Base-by-base conservation (phyloP, 148 eudicot species). In the Agrostemma githago region DNA sequence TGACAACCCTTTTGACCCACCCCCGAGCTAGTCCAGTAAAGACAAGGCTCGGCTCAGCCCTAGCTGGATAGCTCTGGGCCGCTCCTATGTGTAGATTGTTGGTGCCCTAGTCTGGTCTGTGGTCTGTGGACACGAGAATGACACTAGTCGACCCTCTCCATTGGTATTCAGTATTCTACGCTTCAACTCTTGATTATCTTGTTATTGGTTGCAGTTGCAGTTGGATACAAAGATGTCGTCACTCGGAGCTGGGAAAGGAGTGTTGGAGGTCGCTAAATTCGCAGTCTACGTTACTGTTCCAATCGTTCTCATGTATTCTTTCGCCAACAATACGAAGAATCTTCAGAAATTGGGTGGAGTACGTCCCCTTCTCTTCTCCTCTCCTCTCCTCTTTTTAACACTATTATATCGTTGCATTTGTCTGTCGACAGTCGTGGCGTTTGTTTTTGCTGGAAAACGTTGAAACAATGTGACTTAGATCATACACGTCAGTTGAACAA, bases 181-280 rank as follows among this genome's bases (percentile, higher is more conserved):
- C 34, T 26, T 26, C 34, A 26, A 26, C 34, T 26, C 34, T 26
- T 26, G 34, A 26, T 26, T 26, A 0, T 26, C 34, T 26, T 26
- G 34, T 26, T 26, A 26, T 26, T 26, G 34, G 34, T 26, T 26
- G 34, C 34, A 26, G 34, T 26, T 26, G 34, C 34, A 26, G 56
- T 51, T 51, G 56, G 56, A 51, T 8, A 66, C n/a, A 68, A 76
- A 72, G 20, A 94, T 94, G 98, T 89, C 98, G 19, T 85, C 92
- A 70, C 20, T 94, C 2, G 96, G 96, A 34, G 85, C 90, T 17
- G 89, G 90, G 6, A 94, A 94, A 73, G 96, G 96, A 3, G 62
- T 92, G 0, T 71, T 94, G 79, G 98, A 94, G 85, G 88, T 92
- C 4, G 98, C 82, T 0, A 92, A 94, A 53, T 94, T 94, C 53